phyloP scores from a whole-genome alignment of 164 flowering plant genomes.

The Pachysandra terminalis region DNA sequence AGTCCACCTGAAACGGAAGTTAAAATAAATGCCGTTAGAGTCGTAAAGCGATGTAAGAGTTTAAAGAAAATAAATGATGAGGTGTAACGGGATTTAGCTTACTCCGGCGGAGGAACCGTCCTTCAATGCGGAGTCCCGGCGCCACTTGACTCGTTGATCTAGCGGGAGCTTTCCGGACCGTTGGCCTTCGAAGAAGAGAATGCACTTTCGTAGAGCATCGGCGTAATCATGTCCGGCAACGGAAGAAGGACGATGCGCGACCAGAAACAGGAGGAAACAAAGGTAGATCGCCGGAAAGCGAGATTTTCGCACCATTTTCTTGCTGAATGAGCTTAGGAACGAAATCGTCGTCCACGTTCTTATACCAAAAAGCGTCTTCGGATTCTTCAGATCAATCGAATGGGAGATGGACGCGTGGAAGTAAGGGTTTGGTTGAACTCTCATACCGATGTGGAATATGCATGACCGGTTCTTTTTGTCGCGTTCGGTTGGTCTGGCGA shows the following conservation, averaged over 20 bases:
- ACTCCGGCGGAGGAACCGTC: conserved; percentile 84
- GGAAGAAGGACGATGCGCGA: conserved; percentile 5
- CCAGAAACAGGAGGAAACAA: conserved; percentile 24
- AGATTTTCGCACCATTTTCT: conserved; percentile 56
- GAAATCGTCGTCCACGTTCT: neutral
- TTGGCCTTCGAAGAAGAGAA: conserved; percentile 96
- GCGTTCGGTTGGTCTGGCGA: neutral
- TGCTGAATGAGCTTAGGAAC: conserved; percentile 1
- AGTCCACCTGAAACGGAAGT: conserved; percentile 49
- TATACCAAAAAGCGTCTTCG: neutral
- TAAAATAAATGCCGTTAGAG: neutral
- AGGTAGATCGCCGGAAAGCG: conserved; percentile 13
- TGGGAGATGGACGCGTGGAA: neutral
- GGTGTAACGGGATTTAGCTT: conserved; percentile 10
- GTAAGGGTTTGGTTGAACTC: neutral
- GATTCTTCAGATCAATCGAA: neutral
- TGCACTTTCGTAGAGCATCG: conserved; percentile 80
- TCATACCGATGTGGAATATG: neutral
- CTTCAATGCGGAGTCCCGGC: conserved; percentile 72
- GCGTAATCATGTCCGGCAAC: conserved; percentile 51
- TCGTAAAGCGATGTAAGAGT: neutral
- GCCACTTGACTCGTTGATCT: conserved; percentile 82
- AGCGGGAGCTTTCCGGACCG: conserved; percentile 84
- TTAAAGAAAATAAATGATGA: neutral
- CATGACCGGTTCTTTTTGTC: neutral